Evolutionary conservation across 1,284 basidiomycete species (phyloP).

Genomic region (Cutaneotrichosporon cavernicola): DNA sequence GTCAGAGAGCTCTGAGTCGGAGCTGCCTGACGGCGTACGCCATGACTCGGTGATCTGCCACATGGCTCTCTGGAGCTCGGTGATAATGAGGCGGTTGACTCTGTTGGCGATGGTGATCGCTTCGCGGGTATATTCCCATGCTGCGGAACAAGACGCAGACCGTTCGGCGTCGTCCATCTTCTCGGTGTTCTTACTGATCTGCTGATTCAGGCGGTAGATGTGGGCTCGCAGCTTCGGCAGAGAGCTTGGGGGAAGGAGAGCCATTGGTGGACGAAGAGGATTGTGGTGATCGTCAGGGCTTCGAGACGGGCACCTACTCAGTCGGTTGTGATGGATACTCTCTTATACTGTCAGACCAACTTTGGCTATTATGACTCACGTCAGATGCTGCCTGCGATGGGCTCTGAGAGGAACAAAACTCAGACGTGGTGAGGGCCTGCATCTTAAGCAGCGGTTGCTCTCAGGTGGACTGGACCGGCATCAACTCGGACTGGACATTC

Average conservation of each 20-base stretch:
- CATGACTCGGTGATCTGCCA: not conserved
- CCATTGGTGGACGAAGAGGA: not conserved
- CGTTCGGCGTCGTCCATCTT: not conserved
- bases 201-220: not conserved
- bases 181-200: not conserved
- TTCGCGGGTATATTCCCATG: not conserved
- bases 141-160: not conserved
- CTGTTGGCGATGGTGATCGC: not conserved
- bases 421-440: not conserved
- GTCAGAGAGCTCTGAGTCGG: not conserved
- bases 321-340: not conserved
- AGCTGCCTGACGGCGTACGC: not conserved
- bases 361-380: not conserved
- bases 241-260: not conserved
- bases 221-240: not conserved
- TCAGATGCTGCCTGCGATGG: too few relatives aligned
- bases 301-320: too few relatives aligned
- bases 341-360: not conserved
- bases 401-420: too few relatives aligned
- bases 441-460: not conserved
- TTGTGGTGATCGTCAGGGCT: not conserved
- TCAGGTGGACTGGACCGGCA: not conserved
- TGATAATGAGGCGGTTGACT: not conserved
- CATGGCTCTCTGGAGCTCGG: not conserved
- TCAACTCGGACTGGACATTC: not conserved